Conservation (phyloP, 2,329 filamentous ascomycete species). For the Fusarium buharicum region DNA sequence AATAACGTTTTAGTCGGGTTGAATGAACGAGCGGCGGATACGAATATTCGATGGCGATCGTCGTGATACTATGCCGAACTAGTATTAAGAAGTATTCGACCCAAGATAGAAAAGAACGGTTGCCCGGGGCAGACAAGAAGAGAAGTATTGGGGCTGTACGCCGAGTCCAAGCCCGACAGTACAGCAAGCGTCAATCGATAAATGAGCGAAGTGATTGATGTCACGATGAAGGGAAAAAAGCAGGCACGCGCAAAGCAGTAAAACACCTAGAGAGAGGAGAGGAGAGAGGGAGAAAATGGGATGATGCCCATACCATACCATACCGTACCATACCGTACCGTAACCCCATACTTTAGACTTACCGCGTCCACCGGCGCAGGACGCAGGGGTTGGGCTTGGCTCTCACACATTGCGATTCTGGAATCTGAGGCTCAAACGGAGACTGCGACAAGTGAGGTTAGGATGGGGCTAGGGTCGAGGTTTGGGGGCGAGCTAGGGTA, state of each 20-base stretch:
- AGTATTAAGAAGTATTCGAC: slow-evolving; percentile 15
- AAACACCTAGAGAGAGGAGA: slow-evolving; percentile 27
- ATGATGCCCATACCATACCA: slow-evolving; percentile 20
- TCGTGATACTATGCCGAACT: slow-evolving; percentile 5
- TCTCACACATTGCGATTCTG: slow-evolving; percentile 25
- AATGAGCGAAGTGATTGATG: slow-evolving; percentile 32
- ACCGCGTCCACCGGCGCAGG: slow-evolving; percentile 15
- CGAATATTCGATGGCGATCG: slow-evolving; percentile 2
- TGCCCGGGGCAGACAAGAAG: slow-evolving; percentile 40
- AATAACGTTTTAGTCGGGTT: neutral
- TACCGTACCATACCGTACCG: neutral
- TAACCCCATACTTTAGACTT: slow-evolving; percentile 9
- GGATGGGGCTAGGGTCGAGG: slow-evolving; percentile 29
- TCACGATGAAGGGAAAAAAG: slow-evolving; percentile 18
- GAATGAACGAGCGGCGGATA: slow-evolving; percentile 25
- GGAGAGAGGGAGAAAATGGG: slow-evolving; percentile 30
- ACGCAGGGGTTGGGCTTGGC: slow-evolving; percentile 22
- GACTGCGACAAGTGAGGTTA: slow-evolving; percentile 41
- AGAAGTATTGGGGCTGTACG: slow-evolving; percentile 21
- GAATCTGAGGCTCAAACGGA: slow-evolving; percentile 44
- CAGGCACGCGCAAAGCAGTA: slow-evolving; percentile 25
- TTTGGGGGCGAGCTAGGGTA: slow-evolving; percentile 24
- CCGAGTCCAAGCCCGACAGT: slow-evolving; percentile 35
- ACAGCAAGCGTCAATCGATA: slow-evolving; percentile 15
- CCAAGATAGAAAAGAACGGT: slow-evolving; percentile 25